These are phyloP conservation scores for Vitis vinifera DNA, from an alignment of 164 flowering plant species.

Conservation along the genomic window DNA sequence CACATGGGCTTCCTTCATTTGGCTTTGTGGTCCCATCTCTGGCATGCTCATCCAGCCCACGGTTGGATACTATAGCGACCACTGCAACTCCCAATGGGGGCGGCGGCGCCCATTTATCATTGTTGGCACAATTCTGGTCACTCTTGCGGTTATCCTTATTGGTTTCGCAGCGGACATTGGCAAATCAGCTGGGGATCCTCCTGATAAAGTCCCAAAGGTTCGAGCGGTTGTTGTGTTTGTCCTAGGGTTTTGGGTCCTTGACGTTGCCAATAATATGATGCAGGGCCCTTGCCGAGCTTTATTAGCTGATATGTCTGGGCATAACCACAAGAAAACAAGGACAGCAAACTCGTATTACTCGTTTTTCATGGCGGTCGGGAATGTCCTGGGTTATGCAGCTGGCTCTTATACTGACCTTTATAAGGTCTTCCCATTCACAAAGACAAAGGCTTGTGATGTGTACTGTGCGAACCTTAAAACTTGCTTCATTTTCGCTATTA, in stretches of 20 bases:
- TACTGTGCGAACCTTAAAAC: slow-evolving; percentile 81
- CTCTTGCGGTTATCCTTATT: slow-evolving; percentile 44
- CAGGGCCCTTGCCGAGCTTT: slow-evolving; percentile 70
- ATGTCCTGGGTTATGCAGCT: slow-evolving; percentile 14
- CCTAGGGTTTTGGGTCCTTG: slow-evolving; percentile 76
- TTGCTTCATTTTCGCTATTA: slow-evolving; percentile 61
- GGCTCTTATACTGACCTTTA: slow-evolving; percentile 52
- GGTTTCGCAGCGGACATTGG: slow-evolving; percentile 57
- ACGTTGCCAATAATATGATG: slow-evolving; percentile 71
- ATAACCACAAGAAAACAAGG: slow-evolving; percentile 7
- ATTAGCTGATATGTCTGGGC: slow-evolving; percentile 57
- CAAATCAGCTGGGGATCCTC: background rate
- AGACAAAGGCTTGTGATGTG: slow-evolving; percentile 58
- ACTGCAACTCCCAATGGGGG: slow-evolving; percentile 42
- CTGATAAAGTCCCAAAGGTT: slow-evolving; percentile 17
- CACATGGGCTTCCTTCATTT: slow-evolving; percentile 65
- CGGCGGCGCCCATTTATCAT: slow-evolving; percentile 58
- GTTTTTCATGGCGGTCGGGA: slow-evolving; percentile 20
- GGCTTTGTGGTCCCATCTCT: slow-evolving; percentile 86
- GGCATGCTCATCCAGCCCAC: slow-evolving; percentile 65
- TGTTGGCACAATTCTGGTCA: slow-evolving; percentile 41
- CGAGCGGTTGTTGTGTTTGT: slow-evolving; percentile 59
- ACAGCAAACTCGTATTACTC: slow-evolving; percentile 17
- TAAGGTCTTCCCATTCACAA: slow-evolving; percentile 57
- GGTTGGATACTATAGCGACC: slow-evolving; percentile 50